A percentile compares a stretch with the other conserved stretches of the same genome.
phyloP scores from a whole-genome alignment of 257 asterid genomes.

The Lantana camara region DNA sequence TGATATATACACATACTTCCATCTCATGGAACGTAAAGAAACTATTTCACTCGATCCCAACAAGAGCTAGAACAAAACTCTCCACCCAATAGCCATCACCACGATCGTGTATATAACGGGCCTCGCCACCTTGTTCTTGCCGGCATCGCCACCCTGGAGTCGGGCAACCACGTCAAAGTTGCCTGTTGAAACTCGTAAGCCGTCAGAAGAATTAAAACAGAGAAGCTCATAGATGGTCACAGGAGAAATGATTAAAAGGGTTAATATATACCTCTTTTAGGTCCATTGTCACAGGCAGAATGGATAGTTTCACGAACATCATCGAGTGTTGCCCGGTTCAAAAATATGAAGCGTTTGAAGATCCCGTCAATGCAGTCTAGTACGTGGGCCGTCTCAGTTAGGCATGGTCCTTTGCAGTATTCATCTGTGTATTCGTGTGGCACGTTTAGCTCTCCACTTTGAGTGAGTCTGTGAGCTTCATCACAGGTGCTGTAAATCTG shows the following conservation, averaged over 20 bases:
- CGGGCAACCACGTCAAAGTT: conserved; percentile 64
- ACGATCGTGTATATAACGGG: conserved; percentile 33
- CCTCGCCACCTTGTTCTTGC: conserved; percentile 28
- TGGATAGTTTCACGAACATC: conserved; percentile 57
- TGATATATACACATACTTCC: conserved; percentile 1
- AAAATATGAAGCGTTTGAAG: conserved; percentile 47
- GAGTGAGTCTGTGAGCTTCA: conserved; percentile 60
- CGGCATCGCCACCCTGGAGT: conserved; percentile 40
- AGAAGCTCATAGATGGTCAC: background rate
- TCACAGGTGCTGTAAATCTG: conserved; percentile 72
- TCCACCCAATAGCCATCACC: conserved; percentile 31
- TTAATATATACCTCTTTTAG: conserved; percentile 52
- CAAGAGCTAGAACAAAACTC: conserved; percentile 27
- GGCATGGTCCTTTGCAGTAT: conserved; percentile 75
- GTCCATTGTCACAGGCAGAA: conserved; percentile 73
- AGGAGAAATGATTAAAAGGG: background rate
- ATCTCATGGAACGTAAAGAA: conserved; percentile 16
- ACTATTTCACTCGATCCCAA: background rate
- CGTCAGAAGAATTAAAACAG: background rate
- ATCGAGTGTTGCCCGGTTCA: conserved; percentile 54
- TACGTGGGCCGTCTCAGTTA: conserved; percentile 61
- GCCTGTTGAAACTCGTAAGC: conserved; percentile 41
- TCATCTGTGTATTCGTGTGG: conserved; percentile 56
- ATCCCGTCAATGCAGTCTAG: conserved; percentile 57
- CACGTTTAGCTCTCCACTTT: conserved; percentile 65